Conservation (phyloP, 1,284 basidiomycete genomes). For the Ustilago shanxiensis region DNA sequence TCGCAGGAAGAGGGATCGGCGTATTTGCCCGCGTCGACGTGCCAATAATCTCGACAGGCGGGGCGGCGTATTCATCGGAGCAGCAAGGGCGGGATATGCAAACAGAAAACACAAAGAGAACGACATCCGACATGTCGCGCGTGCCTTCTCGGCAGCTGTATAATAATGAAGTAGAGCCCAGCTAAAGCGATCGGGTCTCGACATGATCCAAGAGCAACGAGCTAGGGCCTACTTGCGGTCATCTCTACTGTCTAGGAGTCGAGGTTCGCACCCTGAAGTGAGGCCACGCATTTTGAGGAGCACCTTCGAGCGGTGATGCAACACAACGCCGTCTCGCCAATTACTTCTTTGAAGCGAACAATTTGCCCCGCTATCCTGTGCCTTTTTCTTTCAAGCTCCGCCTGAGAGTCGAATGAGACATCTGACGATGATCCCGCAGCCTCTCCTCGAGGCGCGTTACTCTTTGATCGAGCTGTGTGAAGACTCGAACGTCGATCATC, state of each 20-base stretch:
- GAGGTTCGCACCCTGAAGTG: not conserved
- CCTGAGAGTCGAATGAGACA: not conserved
- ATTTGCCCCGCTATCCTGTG: not conserved
- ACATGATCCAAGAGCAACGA: not conserved
- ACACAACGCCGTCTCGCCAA: not conserved
- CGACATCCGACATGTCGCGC: conserved; percentile 1
- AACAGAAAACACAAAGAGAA: not conserved
- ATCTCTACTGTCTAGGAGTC: not conserved
- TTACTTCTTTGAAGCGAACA: not conserved
- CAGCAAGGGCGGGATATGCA: not conserved
- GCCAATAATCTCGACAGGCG: conserved; percentile 5
- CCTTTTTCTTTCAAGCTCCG: conserved; percentile 1
- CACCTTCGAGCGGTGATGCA: not conserved
- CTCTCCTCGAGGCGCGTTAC: not conserved
- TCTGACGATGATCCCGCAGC: not conserved
- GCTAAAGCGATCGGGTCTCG: not conserved
- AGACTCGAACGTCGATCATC: not conserved
- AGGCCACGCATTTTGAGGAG: not conserved
- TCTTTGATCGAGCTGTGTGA: not conserved
- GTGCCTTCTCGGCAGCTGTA: not conserved
- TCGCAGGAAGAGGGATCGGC: not conserved
- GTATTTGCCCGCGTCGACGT: not conserved
- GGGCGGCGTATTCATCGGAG: not conserved
- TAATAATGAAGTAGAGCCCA: not conserved
- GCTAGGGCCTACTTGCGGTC: not conserved